A percentile compares a stretch with the other conserved stretches of the same genome.
phyloP scores from a whole-genome alignment of 805 yeast genomes.

The Ascoidea tarda region DNA sequence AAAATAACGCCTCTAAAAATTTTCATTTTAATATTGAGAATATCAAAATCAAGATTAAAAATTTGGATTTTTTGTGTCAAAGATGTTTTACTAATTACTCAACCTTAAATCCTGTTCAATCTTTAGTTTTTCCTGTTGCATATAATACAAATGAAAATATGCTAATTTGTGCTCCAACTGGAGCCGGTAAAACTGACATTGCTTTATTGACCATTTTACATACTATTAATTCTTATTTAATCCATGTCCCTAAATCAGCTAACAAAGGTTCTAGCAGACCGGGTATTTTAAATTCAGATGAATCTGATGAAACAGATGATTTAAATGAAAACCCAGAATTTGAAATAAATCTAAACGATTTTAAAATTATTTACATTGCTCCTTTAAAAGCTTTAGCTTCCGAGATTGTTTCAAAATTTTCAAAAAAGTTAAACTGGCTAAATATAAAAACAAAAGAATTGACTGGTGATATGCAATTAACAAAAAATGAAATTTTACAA shows the following conservation, averaged over 20 bases:
- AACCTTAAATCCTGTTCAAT: slow-evolving; percentile 75
- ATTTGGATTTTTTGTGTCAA: slow-evolving; percentile 64
- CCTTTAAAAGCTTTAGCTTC: slow-evolving; percentile 93
- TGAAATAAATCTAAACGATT: slow-evolving; percentile 60
- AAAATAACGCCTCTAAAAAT: slow-evolving; percentile 17
- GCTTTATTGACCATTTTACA: slow-evolving; percentile 73
- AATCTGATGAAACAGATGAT: slow-evolving; percentile 47
- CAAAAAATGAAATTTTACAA: slow-evolving; percentile 60
- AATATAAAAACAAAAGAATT: slow-evolving; percentile 79
- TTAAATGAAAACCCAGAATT: slow-evolving; percentile 31
- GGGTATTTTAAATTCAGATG: slow-evolving; percentile 64
- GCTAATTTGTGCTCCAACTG: slow-evolving; percentile 95
- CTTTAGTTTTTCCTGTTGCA: slow-evolving; percentile 83
- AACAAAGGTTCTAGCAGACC: slow-evolving; percentile 87
- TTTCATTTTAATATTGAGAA: too few species aligned
- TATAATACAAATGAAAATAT: slow-evolving; percentile 88
- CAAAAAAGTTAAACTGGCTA: slow-evolving; percentile 64
- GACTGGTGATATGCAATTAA: slow-evolving; percentile 92
- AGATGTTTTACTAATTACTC: slow-evolving; percentile 75
- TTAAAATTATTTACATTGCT: slow-evolving; percentile 86
- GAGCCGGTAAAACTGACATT: slow-evolving; percentile 96
- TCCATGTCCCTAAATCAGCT: slow-evolving; percentile 66
- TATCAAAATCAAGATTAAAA: slow-evolving; percentile 39
- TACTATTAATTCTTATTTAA: slow-evolving; percentile 56
- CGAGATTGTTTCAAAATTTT: slow-evolving; percentile 86